Percentiles rank a stretch among this genome's conserved stretches.
Conservation (phyloP, 1,284 basidiomycete species). For the Rhodotorula glutinis region DNA sequence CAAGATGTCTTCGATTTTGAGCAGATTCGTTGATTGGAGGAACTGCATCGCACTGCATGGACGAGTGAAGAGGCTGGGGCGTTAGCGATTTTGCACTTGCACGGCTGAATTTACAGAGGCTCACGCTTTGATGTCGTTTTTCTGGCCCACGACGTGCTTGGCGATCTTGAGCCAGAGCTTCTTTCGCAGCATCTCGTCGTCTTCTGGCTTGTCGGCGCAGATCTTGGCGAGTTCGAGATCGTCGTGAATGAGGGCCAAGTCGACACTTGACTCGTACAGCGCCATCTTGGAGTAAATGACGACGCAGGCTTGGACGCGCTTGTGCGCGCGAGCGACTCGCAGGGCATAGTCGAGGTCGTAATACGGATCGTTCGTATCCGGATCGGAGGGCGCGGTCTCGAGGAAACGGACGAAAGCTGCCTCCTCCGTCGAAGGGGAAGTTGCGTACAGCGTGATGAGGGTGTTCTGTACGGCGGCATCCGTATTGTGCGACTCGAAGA, state of each 20-base stretch:
- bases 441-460: conserved; percentile 79
- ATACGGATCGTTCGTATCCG: conserved; percentile 78
- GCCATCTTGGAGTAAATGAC: conserved; percentile 98
- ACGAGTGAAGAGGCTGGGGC: no score
- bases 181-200: conserved; percentile 73
- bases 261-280: conserved; percentile 91
- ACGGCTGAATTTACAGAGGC: no score
- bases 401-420: conserved; percentile 80
- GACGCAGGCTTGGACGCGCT: conserved; percentile 83
- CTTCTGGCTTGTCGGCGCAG: conserved; percentile 89
- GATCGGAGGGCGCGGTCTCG: conserved; percentile 74
- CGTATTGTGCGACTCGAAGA: conserved; percentile 73
- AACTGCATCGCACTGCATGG: conserved; percentile 83
- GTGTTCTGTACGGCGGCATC: conserved; percentile 91
- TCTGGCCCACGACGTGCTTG: conserved; percentile 92
- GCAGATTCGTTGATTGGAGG: conserved; percentile 84
- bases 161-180: conserved; percentile 98
- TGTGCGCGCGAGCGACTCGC: conserved; percentile 74
- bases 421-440: conserved; percentile 56
- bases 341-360: conserved; percentile 97
- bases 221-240: conserved; percentile 89
- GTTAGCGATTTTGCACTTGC: background rate
- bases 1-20: conserved; percentile 97
- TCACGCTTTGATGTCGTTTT: conserved; percentile 94
- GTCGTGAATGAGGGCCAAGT: conserved; percentile 87